These are phyloP conservation scores for Cryptosporidium sp. DNA, from an alignment of 169 alveolate genomes.

Conservation along the genomic window DNA sequence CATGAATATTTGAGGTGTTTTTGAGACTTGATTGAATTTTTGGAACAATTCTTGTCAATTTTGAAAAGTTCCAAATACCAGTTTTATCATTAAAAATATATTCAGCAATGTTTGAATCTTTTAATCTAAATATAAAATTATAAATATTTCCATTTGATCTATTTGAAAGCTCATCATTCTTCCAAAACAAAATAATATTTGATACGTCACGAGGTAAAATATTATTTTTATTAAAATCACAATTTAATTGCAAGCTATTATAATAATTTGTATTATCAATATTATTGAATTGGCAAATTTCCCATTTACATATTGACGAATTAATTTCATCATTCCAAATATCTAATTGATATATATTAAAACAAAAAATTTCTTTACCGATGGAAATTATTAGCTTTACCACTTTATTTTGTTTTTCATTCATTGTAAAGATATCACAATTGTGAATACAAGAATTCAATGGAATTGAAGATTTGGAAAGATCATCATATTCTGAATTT, in stretches of 20 bases:
- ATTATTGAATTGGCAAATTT: background rate
- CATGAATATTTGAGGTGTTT: background rate
- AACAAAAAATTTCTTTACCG: background rate
- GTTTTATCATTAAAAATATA: slow-evolving; percentile 15
- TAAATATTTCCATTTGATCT: background rate
- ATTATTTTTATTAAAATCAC: background rate
- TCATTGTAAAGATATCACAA: background rate
- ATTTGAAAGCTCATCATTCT: background rate
- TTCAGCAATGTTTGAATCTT: slow-evolving; percentile 13
- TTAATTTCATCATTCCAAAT: slow-evolving; percentile 55
- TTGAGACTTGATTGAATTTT: background rate
- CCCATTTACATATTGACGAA: slow-evolving; percentile 10
- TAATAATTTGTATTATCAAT: background rate
- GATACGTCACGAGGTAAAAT: background rate
- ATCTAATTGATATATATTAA: slow-evolving; percentile 25
- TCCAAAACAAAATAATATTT: slow-evolving; percentile 1
- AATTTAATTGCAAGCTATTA: background rate
- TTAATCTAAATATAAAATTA: background rate
- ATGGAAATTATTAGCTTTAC: slow-evolving; percentile 2
- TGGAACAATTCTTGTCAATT: background rate
- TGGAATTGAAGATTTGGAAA: slow-evolving; percentile 24
- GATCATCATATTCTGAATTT: background rate
- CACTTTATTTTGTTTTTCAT: slow-evolving; percentile 22
- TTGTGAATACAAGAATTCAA: slow-evolving; percentile 41
- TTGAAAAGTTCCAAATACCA: slow-evolving; percentile 18